These are phyloP conservation scores for Eutrema japonicum DNA, from an alignment of 345 rosid genomes.

Conservation along the genomic window DNA sequence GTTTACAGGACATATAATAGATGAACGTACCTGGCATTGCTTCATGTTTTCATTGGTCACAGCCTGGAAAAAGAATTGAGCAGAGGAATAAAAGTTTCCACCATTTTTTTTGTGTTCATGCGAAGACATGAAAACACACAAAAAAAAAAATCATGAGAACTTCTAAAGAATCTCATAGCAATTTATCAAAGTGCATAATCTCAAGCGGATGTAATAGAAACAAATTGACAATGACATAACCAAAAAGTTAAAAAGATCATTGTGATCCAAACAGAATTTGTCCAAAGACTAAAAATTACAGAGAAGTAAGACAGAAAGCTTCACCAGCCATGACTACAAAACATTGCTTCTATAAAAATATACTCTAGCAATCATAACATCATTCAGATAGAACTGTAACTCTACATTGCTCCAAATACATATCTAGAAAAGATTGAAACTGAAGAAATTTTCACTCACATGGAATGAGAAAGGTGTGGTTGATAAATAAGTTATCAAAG, in stretches of 20 bases:
- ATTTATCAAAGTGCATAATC: neutral
- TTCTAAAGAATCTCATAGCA: neutral
- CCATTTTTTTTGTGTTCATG: neutral
- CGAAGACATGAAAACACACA: constrained; percentile 2
- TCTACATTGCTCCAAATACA: neutral
- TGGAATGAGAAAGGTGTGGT: neutral
- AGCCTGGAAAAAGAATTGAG: constrained; percentile 18
- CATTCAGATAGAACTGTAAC: too few relatives aligned
- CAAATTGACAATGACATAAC: neutral
- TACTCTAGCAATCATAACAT: neutral
- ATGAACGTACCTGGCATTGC: constrained; percentile 1
- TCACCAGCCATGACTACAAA: neutral
- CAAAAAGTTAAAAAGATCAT: neutral
- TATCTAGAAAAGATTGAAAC: neutral
- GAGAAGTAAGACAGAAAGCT: neutral
- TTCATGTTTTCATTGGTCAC: neutral
- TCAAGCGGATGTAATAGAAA: too few relatives aligned
- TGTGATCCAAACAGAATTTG: neutral
- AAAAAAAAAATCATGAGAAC: too few relatives aligned
- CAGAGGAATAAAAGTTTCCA: neutral
- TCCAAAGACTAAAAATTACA: neutral
- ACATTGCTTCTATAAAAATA: too few relatives aligned
- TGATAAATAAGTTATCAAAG: neutral
- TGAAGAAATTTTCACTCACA: neutral
- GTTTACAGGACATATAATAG: constrained; percentile 4